phyloP scores from a whole-genome alignment of 352 stramenopile genomes.

The Lagenidium giganteum region DNA sequence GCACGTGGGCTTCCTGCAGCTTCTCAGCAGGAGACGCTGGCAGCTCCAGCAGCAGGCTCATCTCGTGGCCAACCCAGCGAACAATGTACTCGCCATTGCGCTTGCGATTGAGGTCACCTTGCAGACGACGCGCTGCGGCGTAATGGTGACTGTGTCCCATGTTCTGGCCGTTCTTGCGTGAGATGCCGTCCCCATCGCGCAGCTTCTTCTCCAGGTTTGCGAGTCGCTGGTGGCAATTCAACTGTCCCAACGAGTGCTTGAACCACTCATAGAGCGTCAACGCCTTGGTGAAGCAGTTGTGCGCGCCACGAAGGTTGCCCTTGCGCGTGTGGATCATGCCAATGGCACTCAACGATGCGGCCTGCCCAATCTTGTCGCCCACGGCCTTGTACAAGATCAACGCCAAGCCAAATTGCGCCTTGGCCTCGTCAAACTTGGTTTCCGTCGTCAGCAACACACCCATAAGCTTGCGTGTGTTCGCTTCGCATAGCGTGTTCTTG shows the following conservation, averaged over 20 bases:
- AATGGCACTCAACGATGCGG: slow-evolving; percentile 66
- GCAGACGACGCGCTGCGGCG: slow-evolving; percentile 57
- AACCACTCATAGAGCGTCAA: slow-evolving; percentile 82
- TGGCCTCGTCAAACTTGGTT: slow-evolving; percentile 80
- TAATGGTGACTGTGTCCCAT: slow-evolving; percentile 76
- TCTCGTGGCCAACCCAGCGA: slow-evolving; percentile 78
- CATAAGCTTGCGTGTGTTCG: slow-evolving; percentile 76
- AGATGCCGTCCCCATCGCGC: slow-evolving; percentile 54
- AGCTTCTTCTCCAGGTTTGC: slow-evolving; percentile 84
- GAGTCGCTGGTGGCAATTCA: slow-evolving; percentile 79
- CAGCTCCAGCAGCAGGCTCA: slow-evolving; percentile 71
- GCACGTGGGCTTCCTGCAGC: slow-evolving; percentile 34
- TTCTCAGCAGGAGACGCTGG: slow-evolving; percentile 36
- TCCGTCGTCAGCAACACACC: slow-evolving; percentile 73
- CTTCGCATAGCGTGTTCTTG: slow-evolving; percentile 59
- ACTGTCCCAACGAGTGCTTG: slow-evolving; percentile 67
- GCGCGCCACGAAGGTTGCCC: slow-evolving; percentile 63
- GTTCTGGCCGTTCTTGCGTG: slow-evolving; percentile 47
- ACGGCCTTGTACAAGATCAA: slow-evolving; percentile 73
- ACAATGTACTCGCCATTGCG: slow-evolving; percentile 78
- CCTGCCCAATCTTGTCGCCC: slow-evolving; percentile 73
- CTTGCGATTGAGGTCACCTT: slow-evolving; percentile 80
- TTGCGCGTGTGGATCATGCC: slow-evolving; percentile 81
- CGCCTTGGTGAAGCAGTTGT: slow-evolving; percentile 79
- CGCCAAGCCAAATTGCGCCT: slow-evolving; percentile 69